Conservation (phyloP, 2,329 filamentous ascomycete species). For the Penicillium sp. region DNA sequence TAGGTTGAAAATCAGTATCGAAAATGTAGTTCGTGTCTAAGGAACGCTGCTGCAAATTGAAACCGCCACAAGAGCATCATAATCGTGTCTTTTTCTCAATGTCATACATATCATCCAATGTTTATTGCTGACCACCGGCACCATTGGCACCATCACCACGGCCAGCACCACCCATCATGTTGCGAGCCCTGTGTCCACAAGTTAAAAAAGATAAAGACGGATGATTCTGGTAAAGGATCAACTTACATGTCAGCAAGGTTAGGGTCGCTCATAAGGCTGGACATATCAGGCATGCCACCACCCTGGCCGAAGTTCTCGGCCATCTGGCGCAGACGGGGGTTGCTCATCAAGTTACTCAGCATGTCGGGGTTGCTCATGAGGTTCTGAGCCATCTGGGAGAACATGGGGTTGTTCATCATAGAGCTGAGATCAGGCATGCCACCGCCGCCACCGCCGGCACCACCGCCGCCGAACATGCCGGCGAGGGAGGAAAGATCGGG, state of each 20-base stretch:
- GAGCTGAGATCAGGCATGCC: conserved; percentile 84
- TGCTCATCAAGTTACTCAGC: conserved; percentile 91
- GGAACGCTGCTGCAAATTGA: conserved; percentile 22
- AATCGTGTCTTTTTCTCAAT: conserved; percentile 22
- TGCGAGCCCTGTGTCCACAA: conserved; percentile 58
- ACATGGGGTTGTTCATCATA: conserved; percentile 98
- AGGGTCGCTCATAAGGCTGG: conserved; percentile 86
- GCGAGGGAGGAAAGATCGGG: conserved; percentile 73
- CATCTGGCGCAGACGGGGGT: conserved; percentile 87
- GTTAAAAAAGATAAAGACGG: neutral
- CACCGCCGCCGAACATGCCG: conserved; percentile 67
- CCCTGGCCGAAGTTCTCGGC: conserved; percentile 74
- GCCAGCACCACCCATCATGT: conserved; percentile 63
- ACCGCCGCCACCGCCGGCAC: conserved; percentile 63
- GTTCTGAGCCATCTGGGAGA: conserved; percentile 94
- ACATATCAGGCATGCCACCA: conserved; percentile 88
- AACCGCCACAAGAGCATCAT: conserved; percentile 25
- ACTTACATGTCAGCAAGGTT: conserved; percentile 91
- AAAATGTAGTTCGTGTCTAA: conserved; percentile 20
- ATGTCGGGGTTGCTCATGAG: conserved; percentile 95
- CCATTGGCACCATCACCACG: conserved; percentile 52
- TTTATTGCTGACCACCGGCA: conserved; percentile 38
- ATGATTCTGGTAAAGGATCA: neutral
- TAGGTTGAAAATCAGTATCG: conserved; percentile 1
- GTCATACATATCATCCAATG: conserved; percentile 17